These are phyloP conservation scores for Zygosaccharomyces kombuchaensis DNA, from an alignment of 805 yeast species.

Conservation along the genomic window DNA sequence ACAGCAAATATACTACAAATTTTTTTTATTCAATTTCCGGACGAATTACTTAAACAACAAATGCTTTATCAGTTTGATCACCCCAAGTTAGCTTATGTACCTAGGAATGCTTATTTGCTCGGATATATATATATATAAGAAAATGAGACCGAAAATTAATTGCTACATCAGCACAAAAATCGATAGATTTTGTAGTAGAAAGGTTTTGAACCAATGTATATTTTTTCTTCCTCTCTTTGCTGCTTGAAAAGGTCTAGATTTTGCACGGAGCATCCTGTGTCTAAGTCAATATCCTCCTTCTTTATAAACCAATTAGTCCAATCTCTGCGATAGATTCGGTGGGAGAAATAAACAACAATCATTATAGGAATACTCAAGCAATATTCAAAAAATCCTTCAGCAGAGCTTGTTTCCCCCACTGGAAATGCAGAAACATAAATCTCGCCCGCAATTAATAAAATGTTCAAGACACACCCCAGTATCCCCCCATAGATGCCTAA, in stretches of 20 bases:
- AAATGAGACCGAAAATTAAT: background rate
- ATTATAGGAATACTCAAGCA: conserved; percentile 48
- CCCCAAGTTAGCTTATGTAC: background rate
- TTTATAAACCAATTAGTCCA: conserved; percentile 36
- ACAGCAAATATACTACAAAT: background rate
- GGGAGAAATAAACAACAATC: conserved; percentile 42
- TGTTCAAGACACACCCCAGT: conserved; percentile 49
- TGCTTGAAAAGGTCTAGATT: conserved; percentile 44
- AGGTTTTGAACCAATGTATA: conserved; percentile 29
- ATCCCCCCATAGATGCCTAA: conserved; percentile 57
- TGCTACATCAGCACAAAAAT: conserved; percentile 32
- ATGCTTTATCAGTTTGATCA: too few relatives aligned
- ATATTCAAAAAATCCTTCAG: conserved; percentile 45
- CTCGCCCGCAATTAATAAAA: conserved; percentile 56
- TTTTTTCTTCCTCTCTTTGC: conserved; percentile 37
- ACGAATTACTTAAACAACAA: too few relatives aligned
- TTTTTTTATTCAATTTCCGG: background rate
- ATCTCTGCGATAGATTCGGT: conserved; percentile 41
- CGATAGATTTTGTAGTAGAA: conserved; percentile 33
- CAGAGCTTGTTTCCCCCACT: conserved; percentile 38
- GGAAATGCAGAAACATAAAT: conserved; percentile 74
- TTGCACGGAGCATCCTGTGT: conserved; percentile 48
- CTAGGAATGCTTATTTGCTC: background rate
- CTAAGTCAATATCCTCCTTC: conserved; percentile 50
- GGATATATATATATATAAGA: background rate